These are phyloP conservation scores for Paecilomyces dactylethromorphus DNA, from an alignment of 2,329 filamentous ascomycete species.

Conservation along the genomic window DNA sequence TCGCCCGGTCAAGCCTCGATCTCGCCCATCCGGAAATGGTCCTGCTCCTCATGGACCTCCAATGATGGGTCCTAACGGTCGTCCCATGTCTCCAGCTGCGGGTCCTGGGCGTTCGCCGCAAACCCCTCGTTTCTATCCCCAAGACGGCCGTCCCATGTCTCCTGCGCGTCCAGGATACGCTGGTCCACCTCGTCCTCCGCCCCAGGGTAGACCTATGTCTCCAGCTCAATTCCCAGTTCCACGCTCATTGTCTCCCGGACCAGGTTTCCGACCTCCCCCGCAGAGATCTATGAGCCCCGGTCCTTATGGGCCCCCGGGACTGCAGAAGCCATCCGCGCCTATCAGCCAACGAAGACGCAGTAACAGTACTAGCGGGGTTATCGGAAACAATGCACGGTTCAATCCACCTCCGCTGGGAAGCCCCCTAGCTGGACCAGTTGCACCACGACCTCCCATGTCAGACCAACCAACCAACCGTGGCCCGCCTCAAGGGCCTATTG, in stretches of 20 bases:
- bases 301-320: constrained; percentile 35
- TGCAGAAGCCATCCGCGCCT: constrained; percentile 35
- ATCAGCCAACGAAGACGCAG: constrained; percentile 33
- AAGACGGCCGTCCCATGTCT: constrained; percentile 23
- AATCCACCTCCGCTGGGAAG: constrained; percentile 16
- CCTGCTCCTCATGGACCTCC: constrained; percentile 28
- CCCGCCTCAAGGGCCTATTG: constrained; percentile 39
- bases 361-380: constrained; percentile 35
- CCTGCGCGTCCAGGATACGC: constrained; percentile 21
- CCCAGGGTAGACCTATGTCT: constrained; percentile 21
- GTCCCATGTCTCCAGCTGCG: constrained; percentile 39
- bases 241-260: constrained; percentile 27
- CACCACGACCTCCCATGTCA: constrained; percentile 35
- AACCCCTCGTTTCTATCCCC: constrained; percentile 14
- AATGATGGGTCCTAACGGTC: constrained; percentile 28
- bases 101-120: constrained; percentile 10
- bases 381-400: constrained; percentile 14
- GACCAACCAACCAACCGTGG: constrained; percentile 32
- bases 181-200: constrained; percentile 18
- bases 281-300: constrained; percentile 36
- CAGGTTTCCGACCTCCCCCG: constrained; percentile 14
- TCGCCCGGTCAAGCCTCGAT: constrained; percentile 80
- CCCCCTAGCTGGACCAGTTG: constrained; percentile 17
- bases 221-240: constrained; percentile 28
- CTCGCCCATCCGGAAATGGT: constrained; percentile 33